Conservation (phyloP, 2,329 filamentous ascomycete genomes). For the Xylariales sp. region DNA sequence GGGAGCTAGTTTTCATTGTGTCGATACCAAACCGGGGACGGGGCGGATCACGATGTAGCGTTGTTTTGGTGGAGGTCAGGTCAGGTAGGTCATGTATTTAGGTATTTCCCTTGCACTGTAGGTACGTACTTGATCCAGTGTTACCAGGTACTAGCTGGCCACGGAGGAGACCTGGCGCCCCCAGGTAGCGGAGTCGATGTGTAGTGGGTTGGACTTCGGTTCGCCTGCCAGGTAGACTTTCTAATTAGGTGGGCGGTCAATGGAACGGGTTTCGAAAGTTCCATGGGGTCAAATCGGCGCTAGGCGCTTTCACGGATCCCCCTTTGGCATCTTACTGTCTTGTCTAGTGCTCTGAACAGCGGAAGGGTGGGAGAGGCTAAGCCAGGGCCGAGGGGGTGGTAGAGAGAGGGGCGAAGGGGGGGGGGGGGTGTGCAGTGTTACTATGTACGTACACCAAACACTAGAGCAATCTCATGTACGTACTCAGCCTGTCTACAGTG, state of each 20-base stretch:
- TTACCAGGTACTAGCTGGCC: too few species aligned
- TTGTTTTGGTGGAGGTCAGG: constrained; percentile 1
- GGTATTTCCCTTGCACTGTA: too few species aligned
- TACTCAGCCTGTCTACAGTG: too few species aligned
- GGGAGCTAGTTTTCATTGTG: constrained; percentile 26
- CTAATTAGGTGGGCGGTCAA: constrained; percentile 23
- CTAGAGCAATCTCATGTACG: too few species aligned
- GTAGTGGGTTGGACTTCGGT: constrained; percentile 20
- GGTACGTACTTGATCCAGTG: too few species aligned
- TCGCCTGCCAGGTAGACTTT: constrained; percentile 25
- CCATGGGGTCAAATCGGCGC: constrained; percentile 22
- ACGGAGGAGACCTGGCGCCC: constrained; percentile 1
- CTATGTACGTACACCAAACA: too few species aligned
- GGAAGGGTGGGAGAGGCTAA: too few species aligned
- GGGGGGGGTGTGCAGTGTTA: too few species aligned
- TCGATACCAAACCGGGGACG: constrained; percentile 14
- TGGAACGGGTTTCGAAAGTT: constrained; percentile 25
- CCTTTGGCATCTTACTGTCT: constrained; percentile 23
- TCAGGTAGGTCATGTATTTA: not conserved
- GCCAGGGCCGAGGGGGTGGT: too few species aligned
- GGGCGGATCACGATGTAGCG: constrained; percentile 9
- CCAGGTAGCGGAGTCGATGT: constrained; percentile 3
- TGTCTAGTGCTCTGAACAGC: too few species aligned
- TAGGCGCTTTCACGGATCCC: constrained; percentile 20
- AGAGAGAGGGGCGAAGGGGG: too few species aligned